Conservation (phyloP, 805 yeast species). For the Wickerhamiella sorbophila region DNA sequence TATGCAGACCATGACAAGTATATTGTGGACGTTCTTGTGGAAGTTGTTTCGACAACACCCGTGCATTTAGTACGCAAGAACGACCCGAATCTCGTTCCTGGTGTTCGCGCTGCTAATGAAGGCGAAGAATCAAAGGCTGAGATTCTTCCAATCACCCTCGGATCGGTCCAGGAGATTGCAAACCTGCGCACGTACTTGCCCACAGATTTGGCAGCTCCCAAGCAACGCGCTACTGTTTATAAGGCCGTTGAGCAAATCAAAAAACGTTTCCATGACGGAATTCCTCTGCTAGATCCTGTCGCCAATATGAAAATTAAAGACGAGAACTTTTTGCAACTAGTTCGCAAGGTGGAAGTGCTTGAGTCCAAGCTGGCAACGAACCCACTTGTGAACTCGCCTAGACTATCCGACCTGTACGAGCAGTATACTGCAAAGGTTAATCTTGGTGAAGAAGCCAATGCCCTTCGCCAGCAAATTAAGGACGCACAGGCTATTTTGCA, state of each 20-base stretch:
- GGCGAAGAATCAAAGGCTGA: constrained; percentile 64
- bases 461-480: constrained; percentile 46
- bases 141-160: constrained; percentile 71
- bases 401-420: constrained; percentile 47
- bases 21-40: constrained; percentile 71
- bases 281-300: constrained; percentile 84
- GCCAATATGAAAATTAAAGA: constrained; percentile 85
- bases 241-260: constrained; percentile 70
- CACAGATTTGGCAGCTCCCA: constrained; percentile 38
- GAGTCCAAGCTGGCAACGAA: constrained; percentile 60
- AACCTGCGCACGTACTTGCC: constrained; percentile 74
- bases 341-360: constrained; percentile 69
- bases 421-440: constrained; percentile 52
- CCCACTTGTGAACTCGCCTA: constrained; percentile 38
- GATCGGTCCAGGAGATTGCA: constrained; percentile 60
- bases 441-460: constrained; percentile 43
- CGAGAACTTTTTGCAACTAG: constrained; percentile 52
- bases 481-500: constrained; percentile 89
- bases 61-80: constrained; percentile 61
- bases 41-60: constrained; percentile 60
- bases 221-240: constrained; percentile 38
- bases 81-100: constrained; percentile 70
- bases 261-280: constrained; percentile 75
- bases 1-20: constrained; percentile 82
- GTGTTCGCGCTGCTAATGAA: constrained; percentile 66